A percentile compares a stretch with the other conserved stretches of the same genome.
phyloP scores from a whole-genome alignment of 495 filamentous ascomycete genomes.

The Podospora fimiseda region DNA sequence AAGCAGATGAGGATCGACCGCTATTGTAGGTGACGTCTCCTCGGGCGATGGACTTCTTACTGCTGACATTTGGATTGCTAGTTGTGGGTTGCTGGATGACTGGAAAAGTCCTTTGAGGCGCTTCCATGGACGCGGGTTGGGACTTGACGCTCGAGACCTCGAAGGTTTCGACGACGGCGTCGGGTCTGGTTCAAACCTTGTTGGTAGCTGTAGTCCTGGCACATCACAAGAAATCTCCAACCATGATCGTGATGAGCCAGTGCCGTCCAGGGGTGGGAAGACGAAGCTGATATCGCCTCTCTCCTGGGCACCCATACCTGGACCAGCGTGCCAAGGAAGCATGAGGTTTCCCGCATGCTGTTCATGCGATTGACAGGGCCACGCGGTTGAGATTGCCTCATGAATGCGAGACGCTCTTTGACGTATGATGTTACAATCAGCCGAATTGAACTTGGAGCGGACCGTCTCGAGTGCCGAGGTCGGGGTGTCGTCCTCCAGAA shows the following conservation, averaged over 20 bases:
- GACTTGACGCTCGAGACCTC: background rate
- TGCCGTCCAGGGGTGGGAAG: background rate
- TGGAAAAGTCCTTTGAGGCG: background rate
- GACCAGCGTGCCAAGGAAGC: background rate
- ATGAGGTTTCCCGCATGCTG: background rate
- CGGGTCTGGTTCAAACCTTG: too few species aligned
- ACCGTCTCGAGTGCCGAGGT: background rate
- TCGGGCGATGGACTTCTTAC: too few species aligned
- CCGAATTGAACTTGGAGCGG: background rate
- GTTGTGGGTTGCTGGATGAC: background rate
- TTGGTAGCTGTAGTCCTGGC: too few species aligned
- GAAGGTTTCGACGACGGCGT: too few species aligned
- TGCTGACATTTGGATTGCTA: too few species aligned
- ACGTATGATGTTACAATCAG: background rate
- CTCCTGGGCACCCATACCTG: background rate
- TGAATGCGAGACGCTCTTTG: background rate
- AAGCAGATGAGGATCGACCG: too few species aligned
- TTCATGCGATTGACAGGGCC: background rate
- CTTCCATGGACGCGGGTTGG: background rate
- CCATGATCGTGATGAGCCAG: background rate
- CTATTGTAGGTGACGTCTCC: too few species aligned
- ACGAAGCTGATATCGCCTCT: background rate
- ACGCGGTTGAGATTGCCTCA: background rate
- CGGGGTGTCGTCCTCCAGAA: background rate
- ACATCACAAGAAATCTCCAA: background rate